Percentiles rank a stretch among this genome's conserved stretches.
These are phyloP conservation scores for Phoma sp. DNA, from an alignment of 2,329 filamentous ascomycete genomes.

Conservation along the genomic window DNA sequence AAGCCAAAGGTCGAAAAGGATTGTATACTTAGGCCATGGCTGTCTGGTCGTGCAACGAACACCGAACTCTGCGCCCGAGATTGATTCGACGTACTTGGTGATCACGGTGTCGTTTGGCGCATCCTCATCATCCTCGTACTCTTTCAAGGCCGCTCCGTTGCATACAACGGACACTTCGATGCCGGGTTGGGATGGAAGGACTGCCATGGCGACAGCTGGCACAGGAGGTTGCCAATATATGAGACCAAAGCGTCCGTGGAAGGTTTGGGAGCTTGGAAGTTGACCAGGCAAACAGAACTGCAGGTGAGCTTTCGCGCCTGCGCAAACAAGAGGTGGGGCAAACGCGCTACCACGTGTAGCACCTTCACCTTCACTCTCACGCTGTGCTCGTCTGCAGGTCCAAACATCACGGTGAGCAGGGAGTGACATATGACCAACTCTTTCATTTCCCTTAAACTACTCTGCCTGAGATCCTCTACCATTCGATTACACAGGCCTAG, in stretches of 20 bases:
- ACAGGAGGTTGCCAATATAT: neutral
- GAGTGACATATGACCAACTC: neutral
- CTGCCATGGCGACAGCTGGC: conserved; percentile 24
- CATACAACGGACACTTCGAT: conserved; percentile 28
- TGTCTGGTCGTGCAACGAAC: conserved; percentile 5
- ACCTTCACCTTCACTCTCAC: neutral
- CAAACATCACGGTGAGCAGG: neutral
- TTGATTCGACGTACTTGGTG: conserved; percentile 43
- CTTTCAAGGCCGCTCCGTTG: conserved; percentile 24
- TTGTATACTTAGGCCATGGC: conserved; percentile 2
- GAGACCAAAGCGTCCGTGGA: neutral
- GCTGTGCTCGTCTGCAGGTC: too few species aligned
- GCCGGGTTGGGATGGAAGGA: conserved; percentile 16
- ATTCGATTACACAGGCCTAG: neutral
- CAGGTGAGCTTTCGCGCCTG: neutral
- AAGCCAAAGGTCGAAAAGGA: conserved; percentile 18
- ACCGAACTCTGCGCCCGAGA: conserved; percentile 32
- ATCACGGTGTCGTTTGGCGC: neutral
- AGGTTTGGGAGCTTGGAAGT: neutral
- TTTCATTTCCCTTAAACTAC: conserved; percentile 3
- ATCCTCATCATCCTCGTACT: conserved; percentile 38
- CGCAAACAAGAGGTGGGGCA: neutral
- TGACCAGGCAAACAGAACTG: conserved; percentile 5
- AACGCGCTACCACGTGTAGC: neutral
- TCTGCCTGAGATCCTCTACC: neutral